These are phyloP conservation scores for Geranium incanum DNA, from an alignment of 441 rosid genomes.

Conservation along the genomic window DNA sequence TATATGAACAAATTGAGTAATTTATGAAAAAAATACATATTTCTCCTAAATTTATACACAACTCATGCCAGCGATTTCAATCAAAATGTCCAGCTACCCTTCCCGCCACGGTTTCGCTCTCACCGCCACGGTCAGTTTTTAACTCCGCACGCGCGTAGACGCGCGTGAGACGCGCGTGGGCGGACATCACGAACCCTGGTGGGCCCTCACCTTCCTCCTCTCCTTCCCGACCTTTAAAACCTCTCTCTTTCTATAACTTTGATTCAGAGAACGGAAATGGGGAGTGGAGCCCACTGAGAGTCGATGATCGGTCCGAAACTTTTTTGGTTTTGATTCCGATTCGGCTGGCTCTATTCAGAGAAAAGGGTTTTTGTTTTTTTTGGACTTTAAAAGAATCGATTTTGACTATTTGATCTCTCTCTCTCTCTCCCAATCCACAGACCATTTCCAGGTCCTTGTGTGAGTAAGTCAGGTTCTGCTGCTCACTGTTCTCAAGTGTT, in stretches of 20 bases:
- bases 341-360: too few species aligned
- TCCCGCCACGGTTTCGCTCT: too few species aligned
- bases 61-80: too few species aligned
- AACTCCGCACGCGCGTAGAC: slow-evolving; percentile 12
- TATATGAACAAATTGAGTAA: too few species aligned
- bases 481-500: too few species aligned
- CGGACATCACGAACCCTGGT: slow-evolving; percentile 39
- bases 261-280: background rate
- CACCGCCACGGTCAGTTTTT: too few species aligned
- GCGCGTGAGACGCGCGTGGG: slow-evolving; percentile 10
- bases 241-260: background rate
- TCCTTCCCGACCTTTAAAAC: background rate
- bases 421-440: background rate
- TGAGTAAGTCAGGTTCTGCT: background rate
- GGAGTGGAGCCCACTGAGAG: background rate
- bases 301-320: background rate
- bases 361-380: too few species aligned
- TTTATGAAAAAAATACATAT: too few species aligned
- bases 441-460: background rate
- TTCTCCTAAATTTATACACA: too few species aligned
- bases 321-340: too few species aligned
- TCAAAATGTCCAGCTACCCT: too few species aligned
- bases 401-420: background rate
- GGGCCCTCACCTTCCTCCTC: slow-evolving; percentile 20
- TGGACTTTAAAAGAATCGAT: too few species aligned